phyloP scores from a whole-genome alignment of 2,329 filamentous ascomycete species.

The Aureobasidium sp. region DNA sequence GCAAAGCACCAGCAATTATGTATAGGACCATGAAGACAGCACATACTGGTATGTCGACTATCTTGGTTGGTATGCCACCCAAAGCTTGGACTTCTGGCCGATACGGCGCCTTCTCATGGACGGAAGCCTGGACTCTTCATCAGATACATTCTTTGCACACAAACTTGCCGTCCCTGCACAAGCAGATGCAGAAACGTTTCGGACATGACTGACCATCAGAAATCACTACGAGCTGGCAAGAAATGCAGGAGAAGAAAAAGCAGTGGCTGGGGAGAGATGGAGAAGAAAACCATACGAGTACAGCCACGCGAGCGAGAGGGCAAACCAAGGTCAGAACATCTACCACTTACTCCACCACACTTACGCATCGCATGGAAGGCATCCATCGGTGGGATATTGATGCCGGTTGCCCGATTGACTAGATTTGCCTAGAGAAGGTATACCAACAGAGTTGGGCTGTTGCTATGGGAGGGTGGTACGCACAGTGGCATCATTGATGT shows the following conservation, averaged over 20 bases:
- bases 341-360: constrained; percentile 5
- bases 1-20: constrained; percentile 43
- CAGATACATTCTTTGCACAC: background rate
- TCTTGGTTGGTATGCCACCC: constrained; percentile 51
- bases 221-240: background rate
- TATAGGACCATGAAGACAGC: constrained; percentile 57
- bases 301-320: background rate
- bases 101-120: constrained; percentile 14
- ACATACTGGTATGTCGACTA: constrained; percentile 58
- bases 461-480: background rate
- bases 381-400: background rate
- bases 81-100: constrained; percentile 37
- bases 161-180: background rate
- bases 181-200: background rate
- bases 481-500: constrained; percentile 3
- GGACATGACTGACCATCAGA: constrained; percentile 6
- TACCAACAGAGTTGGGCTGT: constrained; percentile 3
- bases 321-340: background rate
- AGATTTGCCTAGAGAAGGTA: background rate
- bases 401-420: constrained; percentile 7
- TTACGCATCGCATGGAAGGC: background rate
- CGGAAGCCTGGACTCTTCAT: background rate
- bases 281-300: background rate
- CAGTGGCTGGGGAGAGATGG: constrained; percentile 2
- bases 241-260: background rate